These are phyloP conservation scores for Rubia tinctorum DNA, from an alignment of 305 asterid genomes.

Conservation along the genomic window DNA sequence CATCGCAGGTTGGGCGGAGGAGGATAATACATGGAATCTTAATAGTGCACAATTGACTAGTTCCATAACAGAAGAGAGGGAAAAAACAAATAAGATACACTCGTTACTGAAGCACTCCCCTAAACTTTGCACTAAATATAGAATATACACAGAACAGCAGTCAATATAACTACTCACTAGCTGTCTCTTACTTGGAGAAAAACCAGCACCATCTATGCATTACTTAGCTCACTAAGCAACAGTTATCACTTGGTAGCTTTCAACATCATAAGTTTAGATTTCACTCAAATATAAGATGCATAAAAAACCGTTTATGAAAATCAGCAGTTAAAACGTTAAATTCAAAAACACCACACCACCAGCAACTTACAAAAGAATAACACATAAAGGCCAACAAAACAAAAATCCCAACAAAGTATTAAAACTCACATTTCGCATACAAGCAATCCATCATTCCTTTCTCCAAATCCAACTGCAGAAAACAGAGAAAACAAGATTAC, in stretches of 20 bases:
- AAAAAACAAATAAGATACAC: not conserved
- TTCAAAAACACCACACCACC: not conserved
- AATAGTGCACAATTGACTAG: not conserved
- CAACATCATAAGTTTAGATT: not conserved
- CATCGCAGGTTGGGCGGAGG: not conserved
- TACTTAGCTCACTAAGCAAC: not conserved
- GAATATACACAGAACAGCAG: not conserved
- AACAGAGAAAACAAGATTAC: not conserved
- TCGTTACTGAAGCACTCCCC: not conserved
- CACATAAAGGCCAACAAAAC: constrained; percentile 5
- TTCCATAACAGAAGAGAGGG: not conserved
- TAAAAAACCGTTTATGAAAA: not conserved
- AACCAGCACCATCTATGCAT: not conserved
- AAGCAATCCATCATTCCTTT: constrained; percentile 99
- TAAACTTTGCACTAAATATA: not conserved
- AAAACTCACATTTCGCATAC: constrained; percentile 89
- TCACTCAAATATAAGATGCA: not conserved
- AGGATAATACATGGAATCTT: not conserved
- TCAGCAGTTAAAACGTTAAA: not conserved
- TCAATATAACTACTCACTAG: not conserved
- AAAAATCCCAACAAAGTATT: not conserved
- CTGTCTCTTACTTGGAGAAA: not conserved
- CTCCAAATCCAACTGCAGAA: constrained; percentile 83
- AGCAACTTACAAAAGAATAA: not conserved
- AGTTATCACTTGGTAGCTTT: not conserved